Conservation (phyloP, 768 basidiomycete genomes). For the Sporobolomyces pararoseus region DNA sequence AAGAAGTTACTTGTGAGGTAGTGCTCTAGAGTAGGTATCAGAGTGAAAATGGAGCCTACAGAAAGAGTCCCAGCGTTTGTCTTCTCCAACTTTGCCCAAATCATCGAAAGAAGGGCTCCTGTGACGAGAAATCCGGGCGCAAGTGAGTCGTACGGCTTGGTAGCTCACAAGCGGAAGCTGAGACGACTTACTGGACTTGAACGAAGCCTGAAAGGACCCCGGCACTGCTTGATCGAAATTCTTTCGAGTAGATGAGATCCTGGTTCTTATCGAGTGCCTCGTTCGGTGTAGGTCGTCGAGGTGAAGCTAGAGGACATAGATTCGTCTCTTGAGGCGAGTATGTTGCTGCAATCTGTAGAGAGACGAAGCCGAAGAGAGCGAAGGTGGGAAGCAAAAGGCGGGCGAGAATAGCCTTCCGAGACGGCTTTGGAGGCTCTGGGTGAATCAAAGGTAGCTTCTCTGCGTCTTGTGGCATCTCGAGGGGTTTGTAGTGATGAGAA, state of each 20-base stretch:
- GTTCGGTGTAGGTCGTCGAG: not conserved
- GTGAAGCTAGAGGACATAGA: not conserved
- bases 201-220: slow-evolving; percentile 9
- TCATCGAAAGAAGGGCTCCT: slow-evolving; percentile 13
- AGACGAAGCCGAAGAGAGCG: slow-evolving; percentile 1
- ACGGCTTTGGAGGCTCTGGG: not conserved
- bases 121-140: not conserved
- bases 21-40: no score
- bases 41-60: not conserved
- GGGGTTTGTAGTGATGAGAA: no score
- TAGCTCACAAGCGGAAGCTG: not conserved
- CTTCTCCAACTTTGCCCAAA: slow-evolving; percentile 5
- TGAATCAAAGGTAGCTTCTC: slow-evolving; percentile 6
- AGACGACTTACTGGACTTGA: slow-evolving; percentile 4
- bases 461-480: not conserved
- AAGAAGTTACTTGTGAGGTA: not conserved
- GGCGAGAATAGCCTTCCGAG: not conserved
- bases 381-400: not conserved
- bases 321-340: not conserved
- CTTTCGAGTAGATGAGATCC: not conserved
- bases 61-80: slow-evolving; percentile 17
- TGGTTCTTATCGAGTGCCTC: not conserved
- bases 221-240: not conserved
- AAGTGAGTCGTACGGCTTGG: not conserved
- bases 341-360: not conserved